Percentiles rank a stretch among this genome's conserved stretches.
Evolutionary conservation across 345 rosid species (phyloP).

Genomic region (Adansonia digitata): DNA sequence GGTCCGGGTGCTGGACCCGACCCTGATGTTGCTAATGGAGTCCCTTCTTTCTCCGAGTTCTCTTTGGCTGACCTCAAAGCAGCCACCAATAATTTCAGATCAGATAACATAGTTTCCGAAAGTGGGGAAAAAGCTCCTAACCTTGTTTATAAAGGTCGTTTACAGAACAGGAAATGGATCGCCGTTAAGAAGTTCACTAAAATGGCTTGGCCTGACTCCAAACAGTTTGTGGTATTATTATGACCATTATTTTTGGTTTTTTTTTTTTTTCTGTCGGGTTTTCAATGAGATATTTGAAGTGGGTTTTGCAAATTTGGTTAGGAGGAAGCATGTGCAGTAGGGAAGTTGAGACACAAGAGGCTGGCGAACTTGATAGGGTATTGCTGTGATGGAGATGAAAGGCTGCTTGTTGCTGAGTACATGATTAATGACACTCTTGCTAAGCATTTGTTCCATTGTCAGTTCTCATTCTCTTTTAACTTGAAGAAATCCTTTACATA

Average conservation of each 20-base stretch:
- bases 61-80: slow-evolving; percentile 59
- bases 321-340: slow-evolving; percentile 95
- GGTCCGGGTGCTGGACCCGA: slow-evolving; percentile 27
- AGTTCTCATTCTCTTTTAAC: slow-evolving; percentile 3
- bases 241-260: neutral
- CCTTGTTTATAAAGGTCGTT: slow-evolving; percentile 66
- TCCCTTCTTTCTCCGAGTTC: slow-evolving; percentile 61
- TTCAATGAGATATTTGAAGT: slow-evolving; percentile 5
- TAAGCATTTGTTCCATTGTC: slow-evolving; percentile 94
- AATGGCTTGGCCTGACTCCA: slow-evolving; percentile 82
- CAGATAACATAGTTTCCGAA: slow-evolving; percentile 64
- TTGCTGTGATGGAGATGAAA: slow-evolving; percentile 93
- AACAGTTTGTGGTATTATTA: slow-evolving; percentile 56
- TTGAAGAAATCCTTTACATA: neutral
- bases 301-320: slow-evolving; percentile 22
- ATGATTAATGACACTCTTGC: slow-evolving; percentile 98
- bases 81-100: slow-evolving; percentile 66
- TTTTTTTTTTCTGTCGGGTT: neutral
- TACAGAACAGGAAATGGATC: slow-evolving; percentile 67
- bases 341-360: slow-evolving; percentile 77
- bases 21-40: slow-evolving; percentile 23
- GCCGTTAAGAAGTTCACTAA: slow-evolving; percentile 77
- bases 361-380: slow-evolving; percentile 95
- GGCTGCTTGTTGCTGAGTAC: slow-evolving; percentile 95
- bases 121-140: slow-evolving; percentile 70